Percentiles rank a stretch among this genome's conserved stretches.
Conservation (phyloP, 345 rosid species). For the Citrus australasica region DNA sequence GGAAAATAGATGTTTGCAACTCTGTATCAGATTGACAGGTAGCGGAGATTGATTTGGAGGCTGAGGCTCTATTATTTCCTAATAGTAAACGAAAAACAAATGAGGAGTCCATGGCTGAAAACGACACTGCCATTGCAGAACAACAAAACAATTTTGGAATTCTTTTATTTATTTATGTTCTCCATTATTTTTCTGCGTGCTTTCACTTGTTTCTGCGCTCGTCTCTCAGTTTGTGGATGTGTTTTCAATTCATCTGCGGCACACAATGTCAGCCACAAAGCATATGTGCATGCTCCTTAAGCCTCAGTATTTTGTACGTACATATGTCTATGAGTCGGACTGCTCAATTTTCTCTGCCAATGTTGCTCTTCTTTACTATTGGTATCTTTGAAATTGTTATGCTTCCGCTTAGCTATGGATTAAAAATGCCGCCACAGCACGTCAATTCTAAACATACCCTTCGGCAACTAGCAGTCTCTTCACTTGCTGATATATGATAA, state of each 20-base stretch:
- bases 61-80: constrained; percentile 6
- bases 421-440: not conserved
- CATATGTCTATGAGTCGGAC: not conserved
- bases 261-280: not conserved
- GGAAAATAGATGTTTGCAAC: not conserved
- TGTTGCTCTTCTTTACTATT: not conserved
- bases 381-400: too few relatives aligned
- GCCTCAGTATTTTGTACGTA: not conserved
- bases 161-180: not conserved
- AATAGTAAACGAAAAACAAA: not conserved
- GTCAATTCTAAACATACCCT: not conserved
- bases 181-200: constrained; percentile 3
- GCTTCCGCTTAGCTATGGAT: not conserved
- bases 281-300: not conserved
- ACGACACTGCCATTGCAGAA: not conserved
- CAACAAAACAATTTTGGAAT: not conserved
- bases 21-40: constrained; percentile 22
- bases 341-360: not conserved
- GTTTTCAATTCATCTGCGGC: not conserved
- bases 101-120: constrained; percentile 7
- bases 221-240: not conserved
- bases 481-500: not conserved
- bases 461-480: not conserved
- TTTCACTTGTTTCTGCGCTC: not conserved
- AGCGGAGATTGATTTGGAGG: constrained; percentile 19